Evolutionary conservation across 345 rosid genomes (phyloP).

Genomic region (Lepidium aucheri): DNA sequence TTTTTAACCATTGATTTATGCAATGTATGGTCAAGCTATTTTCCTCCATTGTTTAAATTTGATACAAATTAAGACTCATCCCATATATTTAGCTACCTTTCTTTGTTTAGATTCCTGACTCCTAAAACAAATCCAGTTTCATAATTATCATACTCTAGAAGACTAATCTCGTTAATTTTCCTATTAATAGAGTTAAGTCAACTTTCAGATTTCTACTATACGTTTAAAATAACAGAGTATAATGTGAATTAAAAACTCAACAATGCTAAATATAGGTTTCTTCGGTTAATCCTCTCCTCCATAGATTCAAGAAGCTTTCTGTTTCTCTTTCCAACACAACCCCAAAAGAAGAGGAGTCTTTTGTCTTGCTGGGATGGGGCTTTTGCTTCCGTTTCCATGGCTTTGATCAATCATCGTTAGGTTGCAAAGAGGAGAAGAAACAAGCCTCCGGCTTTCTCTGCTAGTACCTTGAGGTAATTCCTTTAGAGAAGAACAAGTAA

Average conservation of each 20-base stretch:
- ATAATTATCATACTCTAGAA: constrained; percentile 8
- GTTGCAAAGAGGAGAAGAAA: constrained; percentile 24
- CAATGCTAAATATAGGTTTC: constrained; percentile 21
- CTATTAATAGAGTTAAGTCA: constrained; percentile 7
- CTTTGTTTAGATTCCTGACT: constrained; percentile 26
- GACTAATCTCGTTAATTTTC: constrained; percentile 5
- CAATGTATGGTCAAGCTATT: constrained; percentile 21
- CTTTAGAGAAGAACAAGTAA: constrained; percentile 20
- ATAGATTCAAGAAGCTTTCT: not conserved
- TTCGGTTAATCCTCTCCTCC: constrained; percentile 22
- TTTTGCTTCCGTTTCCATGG: constrained; percentile 22
- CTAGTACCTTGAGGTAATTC: constrained; percentile 34
- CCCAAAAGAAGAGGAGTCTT: constrained; percentile 1
- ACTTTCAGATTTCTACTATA: not conserved
- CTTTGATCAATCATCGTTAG: constrained; percentile 21
- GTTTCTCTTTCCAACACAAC: constrained; percentile 27
- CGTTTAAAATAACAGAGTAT: not conserved
- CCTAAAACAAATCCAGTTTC: constrained; percentile 5
- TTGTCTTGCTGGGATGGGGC: not conserved
- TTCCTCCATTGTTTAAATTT: constrained; percentile 29
- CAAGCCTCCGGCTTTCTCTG: constrained; percentile 34
- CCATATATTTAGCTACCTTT: constrained; percentile 15
- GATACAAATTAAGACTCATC: constrained; percentile 11
- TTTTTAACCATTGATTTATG: constrained; percentile 19
- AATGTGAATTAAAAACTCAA: not conserved